A percentile compares a stretch with the other conserved stretches of the same genome.
These are phyloP conservation scores for Ceratocystis albifundus DNA, from an alignment of 2,329 filamentous ascomycete genomes.

Conservation along the genomic window DNA sequence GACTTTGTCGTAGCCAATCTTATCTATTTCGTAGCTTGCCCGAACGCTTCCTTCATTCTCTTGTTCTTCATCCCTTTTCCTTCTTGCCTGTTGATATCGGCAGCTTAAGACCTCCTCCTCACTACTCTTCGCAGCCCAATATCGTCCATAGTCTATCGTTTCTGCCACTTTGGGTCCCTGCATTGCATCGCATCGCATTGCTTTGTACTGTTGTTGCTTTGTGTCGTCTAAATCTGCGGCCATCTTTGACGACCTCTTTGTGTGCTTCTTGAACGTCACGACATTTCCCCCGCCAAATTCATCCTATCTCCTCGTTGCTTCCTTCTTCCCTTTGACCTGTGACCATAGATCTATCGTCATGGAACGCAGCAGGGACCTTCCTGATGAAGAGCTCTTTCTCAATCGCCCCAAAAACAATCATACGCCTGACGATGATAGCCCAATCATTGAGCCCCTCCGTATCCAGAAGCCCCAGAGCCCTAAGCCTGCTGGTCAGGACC, in stretches of 20 bases:
- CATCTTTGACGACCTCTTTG: background rate
- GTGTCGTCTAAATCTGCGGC: background rate
- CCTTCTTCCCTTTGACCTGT: background rate
- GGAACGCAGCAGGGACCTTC: slow-evolving; percentile 50
- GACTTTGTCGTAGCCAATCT: background rate
- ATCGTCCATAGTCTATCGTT: background rate
- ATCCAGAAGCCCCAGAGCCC: slow-evolving; percentile 70
- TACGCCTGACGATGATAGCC: slow-evolving; percentile 49
- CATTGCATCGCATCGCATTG: slow-evolving; percentile 13
- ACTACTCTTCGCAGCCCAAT: background rate
- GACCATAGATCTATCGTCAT: slow-evolving; percentile 27
- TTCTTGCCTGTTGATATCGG: background rate
- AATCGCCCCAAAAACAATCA: slow-evolving; percentile 37
- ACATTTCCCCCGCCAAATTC: background rate
- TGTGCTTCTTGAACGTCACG: background rate
- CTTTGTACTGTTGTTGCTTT: background rate
- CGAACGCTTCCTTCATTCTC: background rate
- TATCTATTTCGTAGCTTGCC: background rate
- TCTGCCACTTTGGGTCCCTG: slow-evolving; percentile 3
- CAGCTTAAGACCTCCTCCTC: background rate
- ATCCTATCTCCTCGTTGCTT: background rate
- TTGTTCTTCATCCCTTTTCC: background rate
- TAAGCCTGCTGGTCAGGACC: slow-evolving; percentile 35
- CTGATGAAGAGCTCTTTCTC: slow-evolving; percentile 78
- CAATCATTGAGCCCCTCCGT: slow-evolving; percentile 70